phyloP scores from a whole-genome alignment of 1,139 yeast species.

The Martiniozyma asiatica region DNA sequence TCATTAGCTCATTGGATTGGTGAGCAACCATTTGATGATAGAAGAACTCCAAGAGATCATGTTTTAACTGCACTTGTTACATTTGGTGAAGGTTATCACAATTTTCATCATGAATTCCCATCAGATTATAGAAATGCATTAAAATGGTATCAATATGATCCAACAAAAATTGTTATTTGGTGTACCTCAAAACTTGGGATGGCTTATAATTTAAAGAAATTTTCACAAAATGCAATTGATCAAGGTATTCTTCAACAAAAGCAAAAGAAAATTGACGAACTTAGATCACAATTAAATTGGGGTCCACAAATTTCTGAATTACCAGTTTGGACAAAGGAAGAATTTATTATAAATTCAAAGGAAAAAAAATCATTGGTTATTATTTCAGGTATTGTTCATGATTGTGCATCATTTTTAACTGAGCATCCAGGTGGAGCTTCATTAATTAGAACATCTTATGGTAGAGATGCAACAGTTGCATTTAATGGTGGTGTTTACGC shows the following conservation, averaged over 20 bases:
- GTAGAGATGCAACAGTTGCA: conserved; percentile 94
- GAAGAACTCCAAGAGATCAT: conserved; percentile 96
- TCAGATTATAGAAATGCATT: conserved; percentile 96
- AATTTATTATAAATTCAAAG: conserved; percentile 60
- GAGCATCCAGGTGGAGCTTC: conserved; percentile 99
- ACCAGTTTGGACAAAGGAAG: conserved; percentile 85
- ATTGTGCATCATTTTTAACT: conserved; percentile 70
- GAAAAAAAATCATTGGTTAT: conserved; percentile 52
- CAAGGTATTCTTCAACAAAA: conserved; percentile 94
- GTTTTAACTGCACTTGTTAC: conserved; percentile 88
- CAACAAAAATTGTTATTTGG: conserved; percentile 79
- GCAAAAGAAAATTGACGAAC: conserved; percentile 83
- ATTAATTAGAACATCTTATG: conserved; percentile 71
- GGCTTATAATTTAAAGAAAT: conserved; percentile 83
- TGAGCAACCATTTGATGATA: conserved; percentile 93
- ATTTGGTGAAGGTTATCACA: conserved; percentile 97
- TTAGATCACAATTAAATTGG: conserved; percentile 78
- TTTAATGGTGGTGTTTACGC: conserved; percentile 97
- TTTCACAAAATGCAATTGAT: conserved; percentile 90
- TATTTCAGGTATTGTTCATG: conserved; percentile 91
- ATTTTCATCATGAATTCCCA: conserved; percentile 99
- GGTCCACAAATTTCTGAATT: conserved; percentile 75
- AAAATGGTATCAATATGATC: conserved; percentile 98
- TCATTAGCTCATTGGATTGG: conserved; percentile 99
- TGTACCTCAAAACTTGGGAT: conserved; percentile 64